Percentiles rank a stretch among this genome's conserved stretches.
phyloP scores from a whole-genome alignment of 768 basidiomycete genomes.

The Cystobasidium tubakii region DNA sequence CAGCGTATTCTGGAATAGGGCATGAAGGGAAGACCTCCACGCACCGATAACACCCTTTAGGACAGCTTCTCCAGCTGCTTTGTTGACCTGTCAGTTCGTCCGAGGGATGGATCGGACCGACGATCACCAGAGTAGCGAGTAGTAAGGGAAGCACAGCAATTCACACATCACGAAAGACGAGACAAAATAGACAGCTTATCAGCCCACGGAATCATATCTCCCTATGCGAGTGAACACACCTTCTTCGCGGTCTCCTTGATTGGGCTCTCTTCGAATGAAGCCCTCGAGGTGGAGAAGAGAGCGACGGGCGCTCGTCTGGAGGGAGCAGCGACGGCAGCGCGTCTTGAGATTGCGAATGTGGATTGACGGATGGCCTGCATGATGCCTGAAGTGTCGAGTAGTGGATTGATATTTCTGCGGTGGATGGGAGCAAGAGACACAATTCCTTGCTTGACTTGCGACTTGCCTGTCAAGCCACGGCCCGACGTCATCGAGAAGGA shows the following conservation, averaged over 20 bases:
- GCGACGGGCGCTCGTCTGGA: background rate
- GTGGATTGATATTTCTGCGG: too few species aligned
- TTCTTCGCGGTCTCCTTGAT: constrained; percentile 29
- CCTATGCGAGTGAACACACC: background rate
- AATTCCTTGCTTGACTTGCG: too few species aligned
- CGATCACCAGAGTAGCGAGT: background rate
- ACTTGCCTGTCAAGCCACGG: too few species aligned
- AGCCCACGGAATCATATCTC: too few species aligned
- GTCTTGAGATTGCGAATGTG: background rate
- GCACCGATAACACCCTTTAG: constrained; percentile 34
- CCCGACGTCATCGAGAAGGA: too few species aligned
- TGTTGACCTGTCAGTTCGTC: constrained; percentile 1
- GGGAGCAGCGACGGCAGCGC: background rate
- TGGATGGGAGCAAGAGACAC: too few species aligned
- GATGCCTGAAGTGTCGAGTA: background rate
- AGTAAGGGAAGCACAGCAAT: too few species aligned
- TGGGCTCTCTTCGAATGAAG: background rate
- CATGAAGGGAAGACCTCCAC: too few species aligned
- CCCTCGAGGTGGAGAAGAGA: constrained; percentile 3
- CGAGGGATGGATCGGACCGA: background rate
- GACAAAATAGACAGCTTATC: background rate
- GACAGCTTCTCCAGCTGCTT: constrained; percentile 22
- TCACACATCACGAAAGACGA: too few species aligned
- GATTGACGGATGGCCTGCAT: constrained; percentile 34
- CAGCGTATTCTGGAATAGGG: too few species aligned